Evolutionary conservation across 1,284 basidiomycete species (phyloP), one percentile per base, ranked within the genome.

Genomic region (Fistulinella cinereoalba): DNA sequence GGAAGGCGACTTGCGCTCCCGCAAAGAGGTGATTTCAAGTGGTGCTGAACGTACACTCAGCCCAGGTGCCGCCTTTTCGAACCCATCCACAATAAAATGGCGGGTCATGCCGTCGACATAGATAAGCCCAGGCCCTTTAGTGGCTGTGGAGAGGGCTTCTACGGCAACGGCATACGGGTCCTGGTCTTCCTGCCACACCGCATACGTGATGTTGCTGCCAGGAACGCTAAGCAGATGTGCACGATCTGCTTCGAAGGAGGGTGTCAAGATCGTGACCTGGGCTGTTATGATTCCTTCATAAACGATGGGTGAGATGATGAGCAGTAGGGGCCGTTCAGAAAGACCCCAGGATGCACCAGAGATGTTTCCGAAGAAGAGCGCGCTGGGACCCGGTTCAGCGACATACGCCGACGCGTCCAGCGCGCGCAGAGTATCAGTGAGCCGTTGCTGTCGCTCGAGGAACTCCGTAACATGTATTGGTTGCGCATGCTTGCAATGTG

Each of bases 281-380:
- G 75, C 69, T 31, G 56, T 53, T 11, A 77, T 56, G 4, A 62
- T 56, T 27, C 56, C 65, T 16, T 63, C 55, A 15, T 54, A 49
- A 22, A 57, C 48, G 10, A 62, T 46, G 16, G 85, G 76, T 8
- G 75, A 73, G 41, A 93, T 59, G 40, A 88, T 73, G 28, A 92
- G 68, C 6, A 94, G 68, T 23, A 93, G 74, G 0, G 89, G 88
- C 2, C 90, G 76, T 66, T 93, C 91, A 8, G 85, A 88, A 21
- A 87, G 74, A 38, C 60, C 57, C 92, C 91, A 93, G 15, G 76
- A 57, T 0, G 71, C 54, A 3, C 61, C 60, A 16, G 88, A 86
- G 41, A 88, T 70, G 56, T 91, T 91, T 28, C 75, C 77, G 57
- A 80, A 92, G 72, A 81, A 94, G 2, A 74, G 67, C 0, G 83